Base-by-base conservation (phyloP, 768 basidiomycete genomes). In the Boletus sensibilis region DNA sequence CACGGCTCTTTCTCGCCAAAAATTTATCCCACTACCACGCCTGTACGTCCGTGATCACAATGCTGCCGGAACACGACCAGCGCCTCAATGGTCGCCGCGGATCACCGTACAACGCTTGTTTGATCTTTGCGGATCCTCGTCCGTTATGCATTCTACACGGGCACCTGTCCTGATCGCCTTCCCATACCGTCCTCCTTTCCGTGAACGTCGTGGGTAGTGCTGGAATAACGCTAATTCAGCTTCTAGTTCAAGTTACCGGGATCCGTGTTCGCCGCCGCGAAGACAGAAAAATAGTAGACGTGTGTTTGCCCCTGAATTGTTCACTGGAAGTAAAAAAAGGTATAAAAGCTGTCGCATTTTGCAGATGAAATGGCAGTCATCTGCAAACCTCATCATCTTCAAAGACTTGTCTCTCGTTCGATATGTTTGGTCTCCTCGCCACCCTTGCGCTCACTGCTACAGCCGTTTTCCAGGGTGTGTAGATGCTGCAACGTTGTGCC, bases 351-450 rank as follows among this genome's bases (percentile, higher is more conserved):
- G 3, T 42, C 31, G 4, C 9, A 18, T 45, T 25, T 25, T n/a
- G 8, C 14, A 50, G 31, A 35, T n/a, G 12, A 25, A 47, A 39
- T 11, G 1, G 0, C 43, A 51, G 21, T 53, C 33, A 5, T 42
- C 42, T 40, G 38, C 20, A 21, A 35, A 34, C 27, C 23, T 16
- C 23, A 23, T 6, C 20, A 27, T 29, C 39, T 47, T 50, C 38
- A 21, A 44, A 23, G n/a, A 27, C 43, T 6, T 2, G 16, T n/a
- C 40, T 46, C 21, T 50, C 18, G 0, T 38, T 55, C 52, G 14
- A 38, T 25, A 69, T 71, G 68, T 40, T 70, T 33, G 39, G 40
- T 59, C 53, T 65, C 43, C 38, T 63, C 35, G 38, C 58, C 16
- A 43, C 56, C 45, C n/a, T 64, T 38, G 57, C 8, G n/a, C 50